Evolutionary conservation across 148 eudicot genomes (phyloP), one percentile per base, ranked within the genome.

Genomic region (Mesembryanthemum crystallinum): DNA sequence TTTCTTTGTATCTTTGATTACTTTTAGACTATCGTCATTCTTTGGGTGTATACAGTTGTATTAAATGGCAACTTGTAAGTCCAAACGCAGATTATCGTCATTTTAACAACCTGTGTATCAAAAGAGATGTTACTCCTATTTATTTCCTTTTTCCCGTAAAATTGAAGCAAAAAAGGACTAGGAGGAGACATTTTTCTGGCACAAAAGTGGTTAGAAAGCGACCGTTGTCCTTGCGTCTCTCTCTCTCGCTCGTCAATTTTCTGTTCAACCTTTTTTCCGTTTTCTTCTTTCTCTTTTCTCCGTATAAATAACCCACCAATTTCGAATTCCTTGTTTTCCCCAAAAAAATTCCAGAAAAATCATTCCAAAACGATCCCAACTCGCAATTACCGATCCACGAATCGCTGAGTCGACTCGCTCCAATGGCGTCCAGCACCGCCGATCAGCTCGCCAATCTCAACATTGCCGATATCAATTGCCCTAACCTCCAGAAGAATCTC

Each of bases 401-500:
- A 10, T 68, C 69, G 47, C 45, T 61, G 58, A 72, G 74, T 80
- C 71, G 49, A 79, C 73, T 28, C 23, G 35, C 0, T 51, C 13
- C 32, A 39, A 89, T 87, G 92, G 83, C 88, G 25, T 65, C 86
- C 51, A 24, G 83, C 39, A 8, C 87, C 61, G 73, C 82, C 18
- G 86, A 85, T 24, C 72, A 74, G 32, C 81, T 84, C 60, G 77
- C 88, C 8, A 74, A 84, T 17, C 91, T 89, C 67, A 10, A 73
- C 49, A 66, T 91, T 57, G 67, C 76, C 14, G 87, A 61, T 3
- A 5, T 58, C 20, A 81, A 82, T 70, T 85, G 79, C 42, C 88
- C 90, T 1, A 87, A 88, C 72, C 90, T 94, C 33, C 64, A 45
- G 24, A 86, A 78, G 25, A 94, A 92, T 47, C 86, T 92, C 37